Percentiles rank a stretch among this genome's conserved stretches.
These are phyloP conservation scores for Metroxylon sagu DNA, from an alignment of 176 grass and related monocot genomes.

Conservation along the genomic window DNA sequence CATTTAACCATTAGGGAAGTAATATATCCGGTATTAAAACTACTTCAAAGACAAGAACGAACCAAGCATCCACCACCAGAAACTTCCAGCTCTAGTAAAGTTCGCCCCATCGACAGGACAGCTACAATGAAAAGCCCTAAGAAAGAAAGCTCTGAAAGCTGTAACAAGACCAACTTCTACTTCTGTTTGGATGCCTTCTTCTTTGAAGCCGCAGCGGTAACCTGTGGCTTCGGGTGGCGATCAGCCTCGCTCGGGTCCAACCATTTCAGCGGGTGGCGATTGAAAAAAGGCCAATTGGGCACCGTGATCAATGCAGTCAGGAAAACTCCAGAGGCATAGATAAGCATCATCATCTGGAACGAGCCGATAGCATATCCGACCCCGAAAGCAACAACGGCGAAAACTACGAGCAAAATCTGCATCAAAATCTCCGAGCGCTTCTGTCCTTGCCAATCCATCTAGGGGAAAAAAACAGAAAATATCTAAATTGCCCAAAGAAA, in stretches of 20 bases:
- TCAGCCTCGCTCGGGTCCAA: constrained; percentile 60
- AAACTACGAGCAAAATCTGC: constrained; percentile 75
- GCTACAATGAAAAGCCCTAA: too few relatives aligned
- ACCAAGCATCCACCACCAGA: too few relatives aligned
- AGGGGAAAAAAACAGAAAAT: background rate
- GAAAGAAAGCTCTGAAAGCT: too few relatives aligned
- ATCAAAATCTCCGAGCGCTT: constrained; percentile 83
- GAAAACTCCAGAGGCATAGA: constrained; percentile 71
- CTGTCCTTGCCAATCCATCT: constrained; percentile 99
- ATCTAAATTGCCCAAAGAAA: too few relatives aligned
- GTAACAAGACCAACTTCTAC: constrained; percentile 17
- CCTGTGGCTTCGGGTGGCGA: constrained; percentile 67
- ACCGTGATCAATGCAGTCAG: constrained; percentile 72
- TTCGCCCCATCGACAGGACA: too few relatives aligned
- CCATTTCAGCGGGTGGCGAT: constrained; percentile 74
- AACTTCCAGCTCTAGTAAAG: too few relatives aligned
- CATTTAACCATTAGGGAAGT: too few relatives aligned
- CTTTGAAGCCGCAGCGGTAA: constrained; percentile 26
- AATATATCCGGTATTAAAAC: too few relatives aligned
- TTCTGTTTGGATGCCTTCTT: constrained; percentile 81
- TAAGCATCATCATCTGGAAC: constrained; percentile 75
- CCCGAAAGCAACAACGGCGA: constrained; percentile 44
- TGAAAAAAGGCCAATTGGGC: constrained; percentile 85
- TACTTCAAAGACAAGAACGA: too few relatives aligned
- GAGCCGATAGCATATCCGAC: constrained; percentile 49